A percentile compares a stretch with the other conserved stretches of the same genome.
phyloP scores from a whole-genome alignment of 192 early-diverging fungal genomes.

The Phycomyces nitens region DNA sequence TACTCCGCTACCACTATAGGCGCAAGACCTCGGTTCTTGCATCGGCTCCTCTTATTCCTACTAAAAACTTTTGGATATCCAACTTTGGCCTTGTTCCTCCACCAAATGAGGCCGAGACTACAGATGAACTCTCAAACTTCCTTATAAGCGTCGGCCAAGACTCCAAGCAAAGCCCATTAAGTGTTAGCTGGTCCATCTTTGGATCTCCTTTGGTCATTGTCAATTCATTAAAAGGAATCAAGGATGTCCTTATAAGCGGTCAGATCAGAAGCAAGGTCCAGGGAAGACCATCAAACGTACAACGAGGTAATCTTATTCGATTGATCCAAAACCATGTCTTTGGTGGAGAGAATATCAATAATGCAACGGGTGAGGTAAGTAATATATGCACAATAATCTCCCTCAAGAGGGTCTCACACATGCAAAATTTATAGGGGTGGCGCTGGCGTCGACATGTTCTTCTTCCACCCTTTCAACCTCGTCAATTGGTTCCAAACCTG shows the following conservation, averaged over 20 bases:
- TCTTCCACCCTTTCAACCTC: constrained; percentile 31
- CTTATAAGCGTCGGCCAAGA: constrained; percentile 22
- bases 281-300: constrained; percentile 5
- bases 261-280: constrained; percentile 22
- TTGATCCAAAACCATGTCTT: constrained; percentile 31
- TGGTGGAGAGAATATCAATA: constrained; percentile 32
- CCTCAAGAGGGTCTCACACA: neutral
- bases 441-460: constrained; percentile 35
- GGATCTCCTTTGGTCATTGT: constrained; percentile 31
- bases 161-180: constrained; percentile 6
- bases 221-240: constrained; percentile 29
- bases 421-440: constrained; percentile 27
- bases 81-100: constrained; percentile 29
- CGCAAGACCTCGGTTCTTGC: constrained; percentile 15
- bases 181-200: constrained; percentile 26
- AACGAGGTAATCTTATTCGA: constrained; percentile 29
- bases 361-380: constrained; percentile 32
- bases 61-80: constrained; percentile 21
- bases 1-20: constrained; percentile 1
- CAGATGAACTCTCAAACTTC: constrained; percentile 24
- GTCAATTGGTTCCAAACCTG: constrained; percentile 23
- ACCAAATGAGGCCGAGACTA: constrained; percentile 17
- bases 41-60: constrained; percentile 6
- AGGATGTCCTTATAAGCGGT: constrained; percentile 31
- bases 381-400: neutral